Evolutionary conservation across 176 grass and related monocot species (phyloP), one percentile per base, ranked within the genome.

Genomic region (Alloteropsis semialata): DNA sequence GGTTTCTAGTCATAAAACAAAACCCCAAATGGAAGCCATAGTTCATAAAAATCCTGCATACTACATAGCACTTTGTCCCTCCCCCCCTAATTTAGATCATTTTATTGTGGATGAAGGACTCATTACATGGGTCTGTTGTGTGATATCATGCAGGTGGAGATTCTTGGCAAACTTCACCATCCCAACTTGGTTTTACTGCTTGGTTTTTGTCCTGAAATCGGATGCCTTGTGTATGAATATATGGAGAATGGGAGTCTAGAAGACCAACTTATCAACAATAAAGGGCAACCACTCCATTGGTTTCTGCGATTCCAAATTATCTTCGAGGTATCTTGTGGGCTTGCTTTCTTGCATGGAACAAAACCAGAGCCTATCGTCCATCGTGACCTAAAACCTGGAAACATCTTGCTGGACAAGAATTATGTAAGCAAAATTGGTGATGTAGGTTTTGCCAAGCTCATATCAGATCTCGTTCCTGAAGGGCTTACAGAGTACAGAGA

Each of bases 301-400:
- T 72, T 75, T 74, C 78, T 90, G 59, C 86, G 95, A 2, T 92
- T 97, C 75, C 88, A 89, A 66, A 91, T 97, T 77, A 67, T 97
- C 49, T 92, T 89, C 24, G 95, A 97, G 84, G 92, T 97, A 11
- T 88, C 90, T 56, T 83, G 88, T 17, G 95, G 90, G 42, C 90
- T 97, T 59, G 85, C 95, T 46, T 94, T 97, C 64, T 83, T 97
- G 83, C 95, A 94, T 80, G 84, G 77, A 59, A 84, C 86, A 12
- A 97, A 94, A 61, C 95, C 95, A 0, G 92, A 97, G 61, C 90
- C 95, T 19, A 92, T 97, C 33, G 95, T 97, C 73, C 95, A 97
- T 53, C 95, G 95, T 77, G 95, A 97, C 86, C 80, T 94, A 24
- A 97, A 97, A 78, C 95, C 95, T 24, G 95, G 86, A 49, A 97